Conservation (phyloP, 2,329 filamentous ascomycete species). For the Penicillium janthinellum region DNA sequence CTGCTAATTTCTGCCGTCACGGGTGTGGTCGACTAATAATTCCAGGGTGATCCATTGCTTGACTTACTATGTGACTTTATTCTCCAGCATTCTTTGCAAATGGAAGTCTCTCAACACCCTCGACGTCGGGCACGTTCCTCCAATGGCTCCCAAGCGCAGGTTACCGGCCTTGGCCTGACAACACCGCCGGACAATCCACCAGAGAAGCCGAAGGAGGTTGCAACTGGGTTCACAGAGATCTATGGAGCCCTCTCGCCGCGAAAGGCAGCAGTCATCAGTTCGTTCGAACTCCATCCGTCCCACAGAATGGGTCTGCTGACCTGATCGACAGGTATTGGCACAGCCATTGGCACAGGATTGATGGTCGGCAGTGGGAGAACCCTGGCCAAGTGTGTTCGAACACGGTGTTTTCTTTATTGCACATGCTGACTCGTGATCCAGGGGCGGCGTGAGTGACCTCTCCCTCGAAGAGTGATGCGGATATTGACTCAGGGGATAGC, state of each 20-base stretch:
- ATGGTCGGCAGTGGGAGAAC: slow-evolving; percentile 34
- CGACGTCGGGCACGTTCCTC: slow-evolving; percentile 16
- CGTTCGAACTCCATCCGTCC: not conserved
- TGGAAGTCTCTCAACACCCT: slow-evolving; percentile 10
- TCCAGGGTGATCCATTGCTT: not conserved
- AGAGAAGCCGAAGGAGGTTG: slow-evolving; percentile 6
- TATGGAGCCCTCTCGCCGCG: slow-evolving; percentile 22
- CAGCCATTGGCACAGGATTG: slow-evolving; percentile 35
- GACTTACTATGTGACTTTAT: not conserved
- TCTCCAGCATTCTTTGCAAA: not conserved
- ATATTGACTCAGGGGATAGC: slow-evolving; percentile 23
- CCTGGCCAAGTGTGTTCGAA: slow-evolving; percentile 29
- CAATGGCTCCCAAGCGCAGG: not conserved
- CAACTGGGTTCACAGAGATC: slow-evolving; percentile 25
- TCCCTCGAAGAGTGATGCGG: not conserved
- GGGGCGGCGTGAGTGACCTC: slow-evolving; percentile 32
- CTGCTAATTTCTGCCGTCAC: not conserved
- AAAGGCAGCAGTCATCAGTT: slow-evolving; percentile 30
- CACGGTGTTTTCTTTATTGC: not conserved
- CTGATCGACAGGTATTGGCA: slow-evolving; percentile 30
- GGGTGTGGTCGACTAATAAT: not conserved
- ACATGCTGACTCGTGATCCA: slow-evolving; percentile 14
- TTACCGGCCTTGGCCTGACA: not conserved
- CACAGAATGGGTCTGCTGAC: not conserved
- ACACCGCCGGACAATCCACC: not conserved